Percentiles rank a stretch among this genome's conserved stretches.
These are phyloP conservation scores for Ephemerocybe angulata DNA, from an alignment of 768 basidiomycete genomes.

Conservation along the genomic window DNA sequence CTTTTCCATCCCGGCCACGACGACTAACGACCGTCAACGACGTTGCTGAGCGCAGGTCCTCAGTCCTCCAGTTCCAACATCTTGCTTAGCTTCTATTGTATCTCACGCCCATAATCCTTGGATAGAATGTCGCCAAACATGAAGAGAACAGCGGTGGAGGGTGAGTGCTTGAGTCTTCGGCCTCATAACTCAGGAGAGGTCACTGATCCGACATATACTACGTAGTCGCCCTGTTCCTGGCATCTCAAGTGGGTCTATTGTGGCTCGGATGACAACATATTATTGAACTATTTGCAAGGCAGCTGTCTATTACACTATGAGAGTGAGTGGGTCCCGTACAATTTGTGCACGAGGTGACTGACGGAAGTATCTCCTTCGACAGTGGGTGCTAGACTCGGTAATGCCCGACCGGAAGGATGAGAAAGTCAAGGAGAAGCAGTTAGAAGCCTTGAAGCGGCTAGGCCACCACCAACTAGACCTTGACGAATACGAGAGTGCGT, in stretches of 20 bases:
- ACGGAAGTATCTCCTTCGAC: background rate
- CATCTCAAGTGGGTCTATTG: slow-evolving; percentile 43
- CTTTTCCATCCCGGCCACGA: background rate
- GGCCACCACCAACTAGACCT: slow-evolving; percentile 73
- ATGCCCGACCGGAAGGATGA: slow-evolving; percentile 53
- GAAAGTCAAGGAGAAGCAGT: slow-evolving; percentile 63
- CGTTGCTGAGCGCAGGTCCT: background rate
- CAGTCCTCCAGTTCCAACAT: background rate
- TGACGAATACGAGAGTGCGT: slow-evolving; percentile 86
- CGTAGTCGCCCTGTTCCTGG: slow-evolving; percentile 48
- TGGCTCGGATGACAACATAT: slow-evolving; percentile 7
- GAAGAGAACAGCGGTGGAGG: slow-evolving; percentile 8
- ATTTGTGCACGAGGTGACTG: background rate
- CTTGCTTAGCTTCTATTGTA: background rate
- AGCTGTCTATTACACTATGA: slow-evolving; percentile 73
- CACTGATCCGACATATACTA: background rate
- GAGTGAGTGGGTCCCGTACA: slow-evolving; percentile 40
- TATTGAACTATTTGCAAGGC: slow-evolving; percentile 47
- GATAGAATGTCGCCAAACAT: slow-evolving; percentile 4
- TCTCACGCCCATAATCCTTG: background rate
- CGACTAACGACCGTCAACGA: background rate
- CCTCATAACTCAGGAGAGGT: slow-evolving; percentile 16
- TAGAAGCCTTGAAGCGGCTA: slow-evolving; percentile 65
- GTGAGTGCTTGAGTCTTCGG: slow-evolving; percentile 1
- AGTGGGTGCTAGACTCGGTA: slow-evolving; percentile 68